These are phyloP conservation scores for Fraxinus baroniana DNA, from an alignment of 305 asterid species.

Conservation along the genomic window DNA sequence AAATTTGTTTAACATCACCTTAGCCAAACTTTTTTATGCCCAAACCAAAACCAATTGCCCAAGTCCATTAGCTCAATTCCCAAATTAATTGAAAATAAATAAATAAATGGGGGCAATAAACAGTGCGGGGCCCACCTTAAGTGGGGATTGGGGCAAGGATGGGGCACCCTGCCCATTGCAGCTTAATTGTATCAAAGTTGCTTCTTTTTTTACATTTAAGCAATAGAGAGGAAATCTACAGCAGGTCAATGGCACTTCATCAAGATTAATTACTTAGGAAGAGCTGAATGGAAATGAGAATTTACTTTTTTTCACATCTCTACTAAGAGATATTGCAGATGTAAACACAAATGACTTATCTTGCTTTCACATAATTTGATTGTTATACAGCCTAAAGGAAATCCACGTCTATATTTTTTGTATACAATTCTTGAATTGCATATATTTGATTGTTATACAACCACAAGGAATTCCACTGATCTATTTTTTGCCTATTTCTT, in stretches of 20 bases:
- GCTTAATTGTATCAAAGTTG: background rate
- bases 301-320: conserved; percentile 3
- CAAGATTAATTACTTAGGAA: background rate
- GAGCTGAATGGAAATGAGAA: background rate
- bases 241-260: background rate
- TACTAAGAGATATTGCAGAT: background rate
- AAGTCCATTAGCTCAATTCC: background rate
- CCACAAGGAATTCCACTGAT: background rate
- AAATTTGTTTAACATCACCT: background rate
- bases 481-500: background rate
- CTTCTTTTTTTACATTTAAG: background rate
- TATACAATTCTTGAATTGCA: background rate
- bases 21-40: background rate
- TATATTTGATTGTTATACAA: background rate
- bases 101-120: too few species aligned
- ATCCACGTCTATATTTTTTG: background rate
- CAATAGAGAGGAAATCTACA: background rate
- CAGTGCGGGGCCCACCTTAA: background rate
- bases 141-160: background rate
- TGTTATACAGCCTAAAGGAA: background rate
- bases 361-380: background rate
- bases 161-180: background rate
- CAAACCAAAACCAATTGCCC: background rate
- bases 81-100: background rate
- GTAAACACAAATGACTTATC: background rate